Base-by-base conservation (phyloP, 352 stramenopile species). In the Phytophthora citrophthora region DNA sequence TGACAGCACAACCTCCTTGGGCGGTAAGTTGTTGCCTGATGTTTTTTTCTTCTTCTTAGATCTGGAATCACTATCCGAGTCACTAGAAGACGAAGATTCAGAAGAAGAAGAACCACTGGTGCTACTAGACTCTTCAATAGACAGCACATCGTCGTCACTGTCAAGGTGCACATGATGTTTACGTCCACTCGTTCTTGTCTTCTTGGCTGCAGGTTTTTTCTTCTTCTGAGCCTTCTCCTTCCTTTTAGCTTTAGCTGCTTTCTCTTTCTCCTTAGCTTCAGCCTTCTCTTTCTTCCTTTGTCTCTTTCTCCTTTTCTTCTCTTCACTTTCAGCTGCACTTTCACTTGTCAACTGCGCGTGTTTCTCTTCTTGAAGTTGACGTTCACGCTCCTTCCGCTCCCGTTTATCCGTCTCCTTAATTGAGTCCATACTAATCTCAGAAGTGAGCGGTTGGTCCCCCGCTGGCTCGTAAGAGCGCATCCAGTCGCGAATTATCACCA, bases 401-500 rank as follows among this genome's bases (percentile, higher is more conserved):
- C 72, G 57, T 39, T 72, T 66, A 39, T 74, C 52, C 8, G 52
- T 84, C 50, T 88, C 71, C 23, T 74, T 74, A 5, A 91, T 58
- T 32, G 71, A 64, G 41, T 89, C 81, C 54, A 94, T 73, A 43
- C 68, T 84, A 18, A 94, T 76, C 39, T 89, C 83, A 11, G 54
- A 62, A 32, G 59, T 65, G 34, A 88, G 45, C 23, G 81, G 60
- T 54, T 89, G 76, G 63, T 92, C 78, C 50, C 83, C 76, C 13
- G 64, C 55, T 4, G 76, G 56, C 43, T 77, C 72, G 64, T 88
- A 94, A 50, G 73, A 65, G 34, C 72, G 77, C 85, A 94, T 92
- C 85, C 85, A 94, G 61, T 94, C 85, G 39, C 76, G 70, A 24
- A 94, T 63, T 20, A 94, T 74, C 29, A 64, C 61, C 39, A 90